Evolutionary conservation across 108 stramenopile genomes (phyloP).

Genomic region (Cyclostephanos invisitatus): DNA sequence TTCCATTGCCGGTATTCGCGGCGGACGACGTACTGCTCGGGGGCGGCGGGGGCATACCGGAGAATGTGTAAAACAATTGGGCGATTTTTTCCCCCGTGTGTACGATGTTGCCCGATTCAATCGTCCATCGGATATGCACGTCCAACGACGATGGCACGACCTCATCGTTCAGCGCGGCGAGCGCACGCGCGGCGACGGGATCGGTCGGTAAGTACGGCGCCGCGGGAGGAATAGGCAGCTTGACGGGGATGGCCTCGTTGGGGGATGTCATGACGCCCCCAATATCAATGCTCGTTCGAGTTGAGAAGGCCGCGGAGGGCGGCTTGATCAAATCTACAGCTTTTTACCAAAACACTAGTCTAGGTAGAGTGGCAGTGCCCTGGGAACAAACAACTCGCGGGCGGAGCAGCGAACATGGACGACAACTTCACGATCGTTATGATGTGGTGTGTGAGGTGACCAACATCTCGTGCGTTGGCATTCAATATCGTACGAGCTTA

Average conservation of each 20-base stretch:
- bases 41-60: background rate
- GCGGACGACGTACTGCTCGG: background rate
- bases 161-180: slow-evolving; percentile 2
- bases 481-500: no score
- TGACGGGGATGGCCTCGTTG: slow-evolving; percentile 10
- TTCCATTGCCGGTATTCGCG: background rate
- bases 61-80: slow-evolving; percentile 11
- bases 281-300: background rate
- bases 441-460: no score
- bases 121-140: slow-evolving; percentile 21
- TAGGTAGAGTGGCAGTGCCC: no score
- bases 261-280: slow-evolving; percentile 2
- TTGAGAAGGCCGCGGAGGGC: background rate
- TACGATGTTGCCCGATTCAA: slow-evolving; percentile 29
- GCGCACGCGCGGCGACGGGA: background rate
- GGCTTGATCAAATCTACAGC: no score
- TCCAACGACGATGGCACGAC: slow-evolving; percentile 15
- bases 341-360: no score
- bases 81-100: slow-evolving; percentile 31
- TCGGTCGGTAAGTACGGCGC: background rate
- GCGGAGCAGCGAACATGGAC: no score
- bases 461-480: no score
- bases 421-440: no score
- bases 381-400: no score
- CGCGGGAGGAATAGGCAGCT: slow-evolving; percentile 16